Conservation (phyloP, 2,329 filamentous ascomycete species). For the Hypoxylon sp. region DNA sequence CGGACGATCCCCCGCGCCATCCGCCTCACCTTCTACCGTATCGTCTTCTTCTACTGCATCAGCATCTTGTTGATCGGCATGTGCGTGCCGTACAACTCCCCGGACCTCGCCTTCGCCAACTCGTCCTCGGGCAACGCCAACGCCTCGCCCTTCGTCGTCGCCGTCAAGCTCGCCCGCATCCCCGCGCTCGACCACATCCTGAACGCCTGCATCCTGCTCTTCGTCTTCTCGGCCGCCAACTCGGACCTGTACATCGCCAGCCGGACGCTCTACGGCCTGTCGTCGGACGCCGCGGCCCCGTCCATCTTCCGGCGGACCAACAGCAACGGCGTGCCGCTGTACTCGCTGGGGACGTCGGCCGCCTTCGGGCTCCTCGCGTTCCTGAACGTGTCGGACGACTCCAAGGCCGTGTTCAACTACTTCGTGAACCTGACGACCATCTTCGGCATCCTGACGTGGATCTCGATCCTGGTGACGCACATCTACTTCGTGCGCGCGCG, state of each 20-base stretch:
- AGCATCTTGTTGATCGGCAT: conserved; percentile 79
- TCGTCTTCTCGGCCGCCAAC: conserved; percentile 81
- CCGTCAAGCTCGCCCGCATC: conserved; percentile 71
- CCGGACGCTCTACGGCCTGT: conserved; percentile 76
- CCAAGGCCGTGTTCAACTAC: conserved; percentile 67
- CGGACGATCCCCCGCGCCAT: conserved; percentile 80
- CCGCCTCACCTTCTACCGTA: conserved; percentile 82
- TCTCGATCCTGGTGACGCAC: conserved; percentile 73
- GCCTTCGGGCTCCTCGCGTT: conserved; percentile 73
- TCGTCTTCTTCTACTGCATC: conserved; percentile 80
- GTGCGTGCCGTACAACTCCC: conserved; percentile 76
- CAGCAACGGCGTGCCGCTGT: conserved; percentile 74
- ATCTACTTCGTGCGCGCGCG: conserved; percentile 72
- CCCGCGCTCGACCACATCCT: conserved; percentile 70
- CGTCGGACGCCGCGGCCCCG: conserved; percentile 76
- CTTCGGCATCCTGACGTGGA: conserved; percentile 72
- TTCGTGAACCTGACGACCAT: conserved; percentile 75
- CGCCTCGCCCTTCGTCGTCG: conserved; percentile 79
- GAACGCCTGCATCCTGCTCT: conserved; percentile 77
- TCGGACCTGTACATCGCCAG: conserved; percentile 80
- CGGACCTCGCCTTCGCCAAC: conserved; percentile 66
- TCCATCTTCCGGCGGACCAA: conserved; percentile 76
- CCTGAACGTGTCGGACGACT: conserved; percentile 68
- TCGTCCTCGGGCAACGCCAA: conserved; percentile 60
- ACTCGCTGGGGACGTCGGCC: conserved; percentile 68